Evolutionary conservation across 108 stramenopile species (phyloP).

Genomic region (Fragilaria crotonensis): DNA sequence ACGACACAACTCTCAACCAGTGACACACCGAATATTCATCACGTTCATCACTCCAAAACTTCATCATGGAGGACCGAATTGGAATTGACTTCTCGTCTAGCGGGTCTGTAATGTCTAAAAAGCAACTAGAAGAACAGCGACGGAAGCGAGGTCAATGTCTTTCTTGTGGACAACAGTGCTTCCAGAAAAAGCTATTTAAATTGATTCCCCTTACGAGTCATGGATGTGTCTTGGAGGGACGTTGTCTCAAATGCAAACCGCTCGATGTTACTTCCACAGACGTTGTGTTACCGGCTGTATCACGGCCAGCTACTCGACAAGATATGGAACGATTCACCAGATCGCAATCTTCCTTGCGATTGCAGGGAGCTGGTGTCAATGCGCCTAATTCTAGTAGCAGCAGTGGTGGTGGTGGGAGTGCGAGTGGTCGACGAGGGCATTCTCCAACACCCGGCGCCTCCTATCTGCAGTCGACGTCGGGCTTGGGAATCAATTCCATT

Average conservation of each 20-base stretch:
- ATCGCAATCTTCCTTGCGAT: constrained; percentile 17
- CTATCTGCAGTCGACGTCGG: too few species aligned
- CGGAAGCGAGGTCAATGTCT: constrained; percentile 65
- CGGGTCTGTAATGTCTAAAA: constrained; percentile 57
- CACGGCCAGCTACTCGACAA: constrained; percentile 14
- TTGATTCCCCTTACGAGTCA: constrained; percentile 50
- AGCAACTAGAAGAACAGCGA: constrained; percentile 43
- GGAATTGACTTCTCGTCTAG: constrained; percentile 59
- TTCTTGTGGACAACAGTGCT: constrained; percentile 66
- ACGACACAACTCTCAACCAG: too few species aligned
- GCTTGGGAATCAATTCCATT: too few species aligned
- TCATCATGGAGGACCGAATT: constrained; percentile 29
- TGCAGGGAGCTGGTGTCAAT: background rate
- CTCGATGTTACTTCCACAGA: constrained; percentile 15
- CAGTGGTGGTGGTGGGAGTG: too few species aligned
- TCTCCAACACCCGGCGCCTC: too few species aligned
- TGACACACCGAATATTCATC: too few species aligned
- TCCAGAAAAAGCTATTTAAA: constrained; percentile 68
- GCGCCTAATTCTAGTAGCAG: too few species aligned
- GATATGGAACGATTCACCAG: constrained; percentile 25
- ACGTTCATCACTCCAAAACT: too few species aligned
- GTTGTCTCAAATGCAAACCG: constrained; percentile 60
- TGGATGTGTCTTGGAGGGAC: constrained; percentile 59
- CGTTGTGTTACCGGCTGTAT: constrained; percentile 11
- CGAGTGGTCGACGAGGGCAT: background rate